Evolutionary conservation across 1,139 yeast genomes (phyloP), one percentile per base, ranked within the genome.

Genomic region (Taphrina flavorubra): DNA sequence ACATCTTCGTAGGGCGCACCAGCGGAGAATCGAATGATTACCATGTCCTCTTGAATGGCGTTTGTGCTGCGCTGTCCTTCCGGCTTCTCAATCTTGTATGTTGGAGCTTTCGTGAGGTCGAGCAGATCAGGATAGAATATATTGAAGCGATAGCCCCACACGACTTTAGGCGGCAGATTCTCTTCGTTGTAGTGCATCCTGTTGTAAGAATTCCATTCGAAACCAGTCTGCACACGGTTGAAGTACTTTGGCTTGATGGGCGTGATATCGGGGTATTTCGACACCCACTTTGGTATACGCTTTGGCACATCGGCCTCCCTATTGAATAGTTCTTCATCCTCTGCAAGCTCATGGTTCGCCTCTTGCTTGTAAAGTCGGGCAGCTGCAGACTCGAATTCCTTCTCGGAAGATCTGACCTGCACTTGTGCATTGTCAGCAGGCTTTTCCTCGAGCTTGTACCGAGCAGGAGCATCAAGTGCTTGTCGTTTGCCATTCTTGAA

Each of bases 61-160:
- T 60, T 55, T 3, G 69, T 63, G 47, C 46, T 66, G 68, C 46
- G 70, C 64, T 53, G 69, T 65, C 64, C 68, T 34, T 68, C 70
- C 34, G 72, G 74, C 40, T 74, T 73, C 37, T 76, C 73, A 13
- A 79, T 72, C 58, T 74, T 73, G 72, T 77, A 79, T 14, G 77
- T 74, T 0, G 82, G 82, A 1, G 76, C 74, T 25, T 71, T 72
- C 6, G 73, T 40, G 6, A 77, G 63, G 18, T 73, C 74, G 7
- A 72, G 69, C 39, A 79, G 70, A 20, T 75, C 76, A 0, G 81
- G 81, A 65, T 79, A 79, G 64, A 73, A 77, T 2, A 79, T 73
- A 65, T 78, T 78, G 73, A 79, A 79, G 59, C 74, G 74, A 71
- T 79, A 79, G 5, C 82, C 82, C 69, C 76, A 78, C n/a, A 79